Evolutionary conservation across 2,329 filamentous ascomycete species (phyloP), one percentile per base, ranked within the genome.

Genomic region (Clathrospora elynae): DNA sequence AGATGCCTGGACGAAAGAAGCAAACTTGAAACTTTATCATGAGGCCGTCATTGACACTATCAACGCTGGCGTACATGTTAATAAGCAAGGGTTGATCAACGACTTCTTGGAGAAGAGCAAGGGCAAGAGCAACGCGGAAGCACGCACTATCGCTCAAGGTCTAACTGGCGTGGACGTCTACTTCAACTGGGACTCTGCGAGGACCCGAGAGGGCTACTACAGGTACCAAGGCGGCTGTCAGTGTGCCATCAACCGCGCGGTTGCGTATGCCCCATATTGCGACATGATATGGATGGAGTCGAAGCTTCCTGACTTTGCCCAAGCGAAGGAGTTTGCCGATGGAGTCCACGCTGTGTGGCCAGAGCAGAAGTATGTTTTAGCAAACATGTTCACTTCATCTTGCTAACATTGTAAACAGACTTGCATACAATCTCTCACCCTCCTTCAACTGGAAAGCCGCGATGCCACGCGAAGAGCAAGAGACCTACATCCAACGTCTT

Each of bases 261-360:
- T 95, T 45, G 90, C 92, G 5, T 97, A 95, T 67, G 92, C 89
- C 0, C 92, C 93, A 2, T 96, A 95, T 75, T 87, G 87, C 51
- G 92, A 97, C 66, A 84, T 95, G 70, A 95, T 99, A 73, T 99
- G 93, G 93, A 99, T 99, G 93, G 93, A 99, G 82, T 92, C 87
- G 76, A 96, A 96, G 77, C 79, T 96, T 57, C 93, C 93, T 31
- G 92, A 97, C 71, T 97, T 79, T 71, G 79, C 80, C 35, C 93
- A 97, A 76, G 93, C 93, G 16, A 83, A 90, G 76, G 87, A 96
- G 67, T 99, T 99, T 61, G 91, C 93, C 20, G 80, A 88, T 29
- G 92, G 93, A 35, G 92, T 99, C 26, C 93, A 97, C 73, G 87
- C 90, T 42, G 89, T 90, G 7, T 96, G 87, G 84, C 93, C 93